phyloP scores from a whole-genome alignment of 176 grass and related monocot genomes.

The Tillandsia leiboldiana region DNA sequence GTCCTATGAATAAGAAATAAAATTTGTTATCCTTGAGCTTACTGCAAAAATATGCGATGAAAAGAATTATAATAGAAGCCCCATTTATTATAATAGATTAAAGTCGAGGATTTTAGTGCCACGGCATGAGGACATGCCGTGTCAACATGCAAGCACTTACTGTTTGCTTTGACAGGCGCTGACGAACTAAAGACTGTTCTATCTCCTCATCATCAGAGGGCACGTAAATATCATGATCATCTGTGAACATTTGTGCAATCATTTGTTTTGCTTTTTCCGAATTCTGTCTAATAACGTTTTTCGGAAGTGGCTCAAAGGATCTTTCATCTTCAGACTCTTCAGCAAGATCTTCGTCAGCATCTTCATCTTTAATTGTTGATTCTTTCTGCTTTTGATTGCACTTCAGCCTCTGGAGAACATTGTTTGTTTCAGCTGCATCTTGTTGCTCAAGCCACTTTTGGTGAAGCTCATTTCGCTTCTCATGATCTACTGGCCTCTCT shows the following conservation, averaged over 20 bases:
- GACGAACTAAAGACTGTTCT: slow-evolving; percentile 58
- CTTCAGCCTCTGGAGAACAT: slow-evolving; percentile 70
- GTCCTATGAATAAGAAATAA: slow-evolving; percentile 27
- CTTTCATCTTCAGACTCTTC: slow-evolving; percentile 44
- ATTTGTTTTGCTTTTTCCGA: slow-evolving; percentile 83
- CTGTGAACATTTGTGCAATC: slow-evolving; percentile 65
- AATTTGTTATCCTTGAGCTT: slow-evolving; percentile 8
- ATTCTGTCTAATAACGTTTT: slow-evolving; percentile 44
- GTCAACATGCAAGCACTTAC: slow-evolving; percentile 29
- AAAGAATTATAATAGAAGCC: no score
- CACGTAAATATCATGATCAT: slow-evolving; percentile 70
- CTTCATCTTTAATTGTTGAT: slow-evolving; percentile 41
- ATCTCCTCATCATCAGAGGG: slow-evolving; percentile 88
- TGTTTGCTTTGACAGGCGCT: slow-evolving; percentile 42
- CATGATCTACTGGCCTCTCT: slow-evolving; percentile 60
- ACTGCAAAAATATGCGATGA: not conserved
- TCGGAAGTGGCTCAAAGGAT: slow-evolving; percentile 38
- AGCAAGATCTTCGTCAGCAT: slow-evolving; percentile 36
- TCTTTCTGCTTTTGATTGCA: slow-evolving; percentile 45
- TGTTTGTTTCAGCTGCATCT: slow-evolving; percentile 68
- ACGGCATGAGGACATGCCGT: no score
- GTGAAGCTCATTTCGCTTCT: slow-evolving; percentile 75
- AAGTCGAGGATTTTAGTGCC: no score
- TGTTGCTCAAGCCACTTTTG: slow-evolving; percentile 88
- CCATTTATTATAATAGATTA: no score